Base-by-base conservation (phyloP, 306 rosid species). In the Senna siamea region DNA sequence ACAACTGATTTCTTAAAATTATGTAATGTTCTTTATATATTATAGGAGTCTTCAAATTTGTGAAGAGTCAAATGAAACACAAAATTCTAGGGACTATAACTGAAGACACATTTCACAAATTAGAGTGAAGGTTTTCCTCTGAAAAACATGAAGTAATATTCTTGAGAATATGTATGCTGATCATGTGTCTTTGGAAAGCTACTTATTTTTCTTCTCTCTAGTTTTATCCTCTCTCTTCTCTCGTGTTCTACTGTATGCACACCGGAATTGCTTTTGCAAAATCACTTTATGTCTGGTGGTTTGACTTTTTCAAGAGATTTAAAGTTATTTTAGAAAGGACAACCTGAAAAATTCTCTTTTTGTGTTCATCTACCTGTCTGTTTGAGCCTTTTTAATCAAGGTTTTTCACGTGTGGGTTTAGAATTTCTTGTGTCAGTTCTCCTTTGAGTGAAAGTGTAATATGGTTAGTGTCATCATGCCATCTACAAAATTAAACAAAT, bases 91-190 rank as follows among this genome's bases (percentile, higher is more conserved):
- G 26, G 26, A 48, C 5, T 51, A 18, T 62, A 37, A 54, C 28
- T 47, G 53, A 35, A 62, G 76, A 54, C 69, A 38, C 60, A 59
- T 77, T 43, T 66, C 13, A 57, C 30, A n/a, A 57, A 43, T 66
- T 50, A 8, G 14, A 26, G 57, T 61, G 41, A 59, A 56, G 37
- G 5, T 32, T 32, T 61, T 47, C 68, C 28, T 34, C 50, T 46
- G 20, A 61, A 50, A 48, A 8, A 20, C 54, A 43, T n/a, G n/a
- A n/a, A n/a, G 19, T 66, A 66, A 5, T 70, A 56, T 78, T 41
- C 69, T 47, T 74, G 30, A 19, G 62, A 75, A 54, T 57, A 13
- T 17, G 19, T 55, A 43, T 69, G 22, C 22, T 14, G 18, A 14
- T 17, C 54, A n/a, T 61, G 67, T 59, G 65, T 20, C 38, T 22